Conservation (phyloP, 108 stramenopile species). For the Pseudonitzschia multistriata region DNA sequence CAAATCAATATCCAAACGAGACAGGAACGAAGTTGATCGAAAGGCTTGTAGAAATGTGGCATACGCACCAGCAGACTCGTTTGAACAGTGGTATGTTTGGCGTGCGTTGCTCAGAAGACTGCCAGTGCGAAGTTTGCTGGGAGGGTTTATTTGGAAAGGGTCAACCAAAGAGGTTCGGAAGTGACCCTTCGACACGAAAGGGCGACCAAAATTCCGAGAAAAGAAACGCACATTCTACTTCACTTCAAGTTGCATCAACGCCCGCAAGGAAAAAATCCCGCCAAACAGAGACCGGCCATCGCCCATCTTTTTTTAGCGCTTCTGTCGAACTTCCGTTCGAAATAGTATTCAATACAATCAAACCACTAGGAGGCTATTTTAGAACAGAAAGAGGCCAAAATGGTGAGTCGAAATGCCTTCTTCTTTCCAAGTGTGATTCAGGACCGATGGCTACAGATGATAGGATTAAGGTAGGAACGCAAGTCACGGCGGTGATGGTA, state of each 20-base stretch:
- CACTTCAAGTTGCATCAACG: neutral
- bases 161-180: neutral
- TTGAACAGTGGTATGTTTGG: conserved; percentile 19
- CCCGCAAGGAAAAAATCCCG: neutral
- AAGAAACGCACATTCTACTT: neutral
- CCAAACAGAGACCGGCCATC: neutral
- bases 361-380: conserved; percentile 19
- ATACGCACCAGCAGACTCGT: conserved; percentile 7
- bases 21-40: conserved; percentile 2
- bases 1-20: conserved; percentile 21
- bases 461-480: conserved; percentile 3
- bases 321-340: neutral
- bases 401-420: neutral
- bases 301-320: neutral
- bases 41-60: conserved; percentile 24
- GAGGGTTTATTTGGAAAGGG: conserved; percentile 24
- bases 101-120: conserved; percentile 13
- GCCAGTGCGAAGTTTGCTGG: conserved; percentile 26
- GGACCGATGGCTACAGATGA: neutral
- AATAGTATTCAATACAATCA: conserved; percentile 7
- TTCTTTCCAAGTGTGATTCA: neutral
- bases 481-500: conserved; percentile 11
- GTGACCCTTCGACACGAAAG: neutral
- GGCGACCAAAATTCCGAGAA: neutral
- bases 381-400: neutral